Evolutionary conservation across 2,329 filamentous ascomycete genomes (phyloP), one percentile per base, ranked within the genome.

Genomic region (Mycogone perniciosa): DNA sequence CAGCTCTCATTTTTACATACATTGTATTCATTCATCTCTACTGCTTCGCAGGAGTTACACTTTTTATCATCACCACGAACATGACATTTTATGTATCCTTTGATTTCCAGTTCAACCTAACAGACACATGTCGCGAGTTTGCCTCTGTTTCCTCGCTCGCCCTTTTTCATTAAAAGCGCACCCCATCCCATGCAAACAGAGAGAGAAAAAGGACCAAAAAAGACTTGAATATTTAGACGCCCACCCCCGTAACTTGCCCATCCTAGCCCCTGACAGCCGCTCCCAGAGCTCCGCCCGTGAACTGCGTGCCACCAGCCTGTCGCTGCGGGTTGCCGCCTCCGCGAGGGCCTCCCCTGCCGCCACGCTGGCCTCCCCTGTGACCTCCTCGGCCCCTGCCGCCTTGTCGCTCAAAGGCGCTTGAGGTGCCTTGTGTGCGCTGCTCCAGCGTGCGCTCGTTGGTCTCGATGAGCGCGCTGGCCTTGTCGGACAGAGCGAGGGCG

Each of bases 361-460:
- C 74, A 40, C 84, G 74, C 48, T 77, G 75, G 39, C 86, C 84
- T 55, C 85, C 80, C 20, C 71, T 82, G 64, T 68, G 69, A 48
- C 83, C 88, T 44, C 86, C 83, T 30, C 85, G 80, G 54, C 86
- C 85, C 57, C 86, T 81, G 51, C 88, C 88, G 58, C 89, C 88
- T 75, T 96, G 89, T 68, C 92, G 79, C 77, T 96, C 91, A 72
- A 97, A 97, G 30, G 90, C 92, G 65, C 95, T 95, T 53, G 89
- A 85, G 60, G 91, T 96, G 62, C 93, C 93, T 70, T 96, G 90
- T 61, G 95, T 97, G 67, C 93, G 84, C 70, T 96, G 91, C 78
- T 99, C 93, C 61, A 99, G 80, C 27, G 92, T 95, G 70, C 95
- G 86, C 78, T 99, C 93, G 75, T 99, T 99, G 61, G 85, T 85